Base-by-base conservation (phyloP, 306 rosid genomes). In the Prunus mongolica region DNA sequence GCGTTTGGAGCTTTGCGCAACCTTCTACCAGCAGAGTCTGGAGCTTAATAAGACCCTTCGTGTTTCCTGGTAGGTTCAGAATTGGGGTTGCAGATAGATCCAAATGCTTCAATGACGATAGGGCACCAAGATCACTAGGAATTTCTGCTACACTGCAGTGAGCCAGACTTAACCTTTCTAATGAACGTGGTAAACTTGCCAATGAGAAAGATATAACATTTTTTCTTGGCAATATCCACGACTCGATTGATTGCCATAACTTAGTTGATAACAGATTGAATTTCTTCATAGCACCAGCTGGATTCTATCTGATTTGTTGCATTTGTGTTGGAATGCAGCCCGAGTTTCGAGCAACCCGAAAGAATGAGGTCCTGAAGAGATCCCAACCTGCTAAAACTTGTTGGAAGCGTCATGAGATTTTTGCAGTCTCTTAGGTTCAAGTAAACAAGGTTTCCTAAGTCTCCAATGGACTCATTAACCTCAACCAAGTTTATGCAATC, bases 391-490 rank as follows among this genome's bases (percentile, higher is more conserved):
- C 57, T 50, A 55, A 54, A 54, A 38, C 47, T 14, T 2, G 44
- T 45, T 73, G 77, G 77, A 49, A 61, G 56, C 50, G 11, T 56
- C 4, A n/a, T 20, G 3, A 73, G 77, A 61, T 73, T 73, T 73
- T 28, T 45, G 47, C 77, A 61, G 46, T 25, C 52, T 73, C 18
- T 13, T 20, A 73, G 41, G 27, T 73, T 73, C 56, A 73, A 57
- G 55, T 14, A 2, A 61, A 7, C 12, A 44, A 73, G 77, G 13
- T 73, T 72, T 0, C 3, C 57, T 20, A 73, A 41, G 4, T 45
- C 25, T 25, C 77, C 77, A 61, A 73, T 73, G 77, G 77, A 61
- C 15, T 61, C 68, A 28, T 73, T 25, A 44, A 73, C 56, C 38
- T 62, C 51, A 38, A 65, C 64, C 22, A 74, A 74, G 32, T 30